A percentile compares a stretch with the other conserved stretches of the same genome.
phyloP scores from a whole-genome alignment of 179 eudicot species.

The Patellifolia procumbens region DNA sequence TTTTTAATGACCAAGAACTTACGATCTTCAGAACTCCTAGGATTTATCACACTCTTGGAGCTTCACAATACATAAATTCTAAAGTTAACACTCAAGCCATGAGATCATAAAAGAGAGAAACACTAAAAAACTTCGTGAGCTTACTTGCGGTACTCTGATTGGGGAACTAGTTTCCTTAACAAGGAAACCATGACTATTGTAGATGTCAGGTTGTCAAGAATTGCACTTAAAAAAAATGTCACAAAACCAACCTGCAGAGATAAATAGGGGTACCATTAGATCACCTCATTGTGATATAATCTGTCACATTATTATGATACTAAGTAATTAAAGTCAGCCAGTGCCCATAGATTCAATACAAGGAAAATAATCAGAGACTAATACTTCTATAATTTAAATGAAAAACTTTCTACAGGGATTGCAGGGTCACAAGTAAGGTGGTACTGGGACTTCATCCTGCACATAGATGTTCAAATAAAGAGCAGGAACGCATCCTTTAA shows the following conservation, averaged over 20 bases:
- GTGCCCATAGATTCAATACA: background rate
- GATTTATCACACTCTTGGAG: background rate
- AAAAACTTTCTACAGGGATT: background rate
- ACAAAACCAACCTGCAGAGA: conserved; percentile 86
- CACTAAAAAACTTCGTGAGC: conserved; percentile 22
- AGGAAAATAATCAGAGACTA: background rate
- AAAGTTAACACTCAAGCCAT: background rate
- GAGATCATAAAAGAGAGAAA: background rate
- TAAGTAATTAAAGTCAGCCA: background rate
- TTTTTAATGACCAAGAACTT: background rate
- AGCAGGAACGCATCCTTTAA: background rate
- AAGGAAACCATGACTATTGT: conserved; percentile 96
- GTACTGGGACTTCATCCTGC: background rate
- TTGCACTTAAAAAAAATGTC: conserved; percentile 85
- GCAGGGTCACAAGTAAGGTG: background rate
- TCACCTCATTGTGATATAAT: conserved; percentile 17
- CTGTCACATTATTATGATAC: conserved; percentile 2
- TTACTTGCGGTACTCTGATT: conserved; percentile 94
- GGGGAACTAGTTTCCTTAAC: conserved; percentile 82
- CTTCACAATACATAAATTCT: background rate
- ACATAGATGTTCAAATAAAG: background rate
- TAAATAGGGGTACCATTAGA: too few species aligned
- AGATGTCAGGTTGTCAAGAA: conserved; percentile 93
- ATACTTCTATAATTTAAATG: background rate
- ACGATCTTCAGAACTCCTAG: background rate